Conservation (phyloP, 768 basidiomycete species). For the Mycena crocata region DNA sequence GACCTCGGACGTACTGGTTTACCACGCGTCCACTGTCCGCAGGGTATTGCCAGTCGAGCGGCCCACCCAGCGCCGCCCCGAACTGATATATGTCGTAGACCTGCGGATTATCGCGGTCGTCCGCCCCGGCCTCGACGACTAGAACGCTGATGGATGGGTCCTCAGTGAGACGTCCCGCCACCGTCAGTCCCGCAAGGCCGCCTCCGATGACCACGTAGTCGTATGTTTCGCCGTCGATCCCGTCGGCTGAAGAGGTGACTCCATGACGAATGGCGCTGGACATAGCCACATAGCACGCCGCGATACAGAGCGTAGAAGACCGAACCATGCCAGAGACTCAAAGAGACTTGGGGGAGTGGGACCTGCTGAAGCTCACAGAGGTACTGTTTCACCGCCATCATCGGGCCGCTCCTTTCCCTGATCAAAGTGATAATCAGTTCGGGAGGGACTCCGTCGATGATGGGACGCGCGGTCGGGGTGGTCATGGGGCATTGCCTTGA, state of each 20-base stretch:
- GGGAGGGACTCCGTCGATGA: no score
- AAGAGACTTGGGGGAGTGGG: no score
- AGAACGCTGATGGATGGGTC: constrained; percentile 55
- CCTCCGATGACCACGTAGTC: constrained; percentile 61
- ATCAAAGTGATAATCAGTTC: no score
- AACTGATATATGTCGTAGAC: constrained; percentile 62
- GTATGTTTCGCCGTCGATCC: constrained; percentile 51
- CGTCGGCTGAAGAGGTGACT: constrained; percentile 46
- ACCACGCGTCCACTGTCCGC: constrained; percentile 56
- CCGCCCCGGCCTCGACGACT: constrained; percentile 64
- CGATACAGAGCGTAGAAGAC: background rate
- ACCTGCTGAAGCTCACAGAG: no score
- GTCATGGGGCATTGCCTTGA: no score
- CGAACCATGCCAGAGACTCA: no score
- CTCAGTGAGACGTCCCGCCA: constrained; percentile 61
- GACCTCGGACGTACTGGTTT: constrained; percentile 46
- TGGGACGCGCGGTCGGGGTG: no score
- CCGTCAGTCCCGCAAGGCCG: constrained; percentile 59
- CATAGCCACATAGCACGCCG: background rate
- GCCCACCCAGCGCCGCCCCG: constrained; percentile 52
- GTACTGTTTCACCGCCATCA: no score
- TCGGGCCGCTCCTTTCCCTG: no score
- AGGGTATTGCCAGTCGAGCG: constrained; percentile 60
- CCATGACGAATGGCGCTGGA: constrained; percentile 25
- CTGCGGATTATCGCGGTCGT: constrained; percentile 55